Evolutionary conservation across 331 rosid genomes (phyloP).

Genomic region (Phaseolus coccineus): DNA sequence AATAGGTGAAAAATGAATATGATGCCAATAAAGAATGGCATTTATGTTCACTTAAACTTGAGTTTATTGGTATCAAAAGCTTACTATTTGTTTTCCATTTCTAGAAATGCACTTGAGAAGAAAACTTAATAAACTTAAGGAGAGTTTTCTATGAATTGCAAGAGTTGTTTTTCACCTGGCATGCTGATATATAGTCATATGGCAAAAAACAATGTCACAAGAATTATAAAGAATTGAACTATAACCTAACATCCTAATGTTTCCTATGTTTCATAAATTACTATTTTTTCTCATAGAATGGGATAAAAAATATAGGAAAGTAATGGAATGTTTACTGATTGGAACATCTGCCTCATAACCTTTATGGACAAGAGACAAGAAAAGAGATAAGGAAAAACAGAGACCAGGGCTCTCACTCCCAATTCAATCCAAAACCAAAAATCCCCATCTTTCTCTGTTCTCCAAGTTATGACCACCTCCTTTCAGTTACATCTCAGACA

Average conservation of each 20-base stretch:
- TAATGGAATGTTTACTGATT: neutral
- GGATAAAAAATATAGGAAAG: neutral
- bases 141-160: neutral
- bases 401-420: neutral
- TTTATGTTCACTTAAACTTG: no score
- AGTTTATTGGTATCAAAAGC: no score
- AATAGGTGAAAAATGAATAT: no score
- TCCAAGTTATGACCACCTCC: neutral
- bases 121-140: neutral
- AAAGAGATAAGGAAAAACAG: neutral
- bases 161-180: neutral
- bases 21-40: no score
- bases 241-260: neutral
- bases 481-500: neutral
- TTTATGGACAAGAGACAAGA: neutral
- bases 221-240: neutral
- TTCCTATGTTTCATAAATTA: neutral
- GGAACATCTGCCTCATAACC: neutral
- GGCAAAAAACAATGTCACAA: neutral
- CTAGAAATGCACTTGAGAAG: neutral
- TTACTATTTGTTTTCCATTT: neutral
- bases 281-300: neutral
- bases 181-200: neutral
- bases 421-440: no score
- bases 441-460: no score